Evolutionary conservation across 2,329 filamentous ascomycete genomes (phyloP).

Genomic region (Mollisia scopiformis): DNA sequence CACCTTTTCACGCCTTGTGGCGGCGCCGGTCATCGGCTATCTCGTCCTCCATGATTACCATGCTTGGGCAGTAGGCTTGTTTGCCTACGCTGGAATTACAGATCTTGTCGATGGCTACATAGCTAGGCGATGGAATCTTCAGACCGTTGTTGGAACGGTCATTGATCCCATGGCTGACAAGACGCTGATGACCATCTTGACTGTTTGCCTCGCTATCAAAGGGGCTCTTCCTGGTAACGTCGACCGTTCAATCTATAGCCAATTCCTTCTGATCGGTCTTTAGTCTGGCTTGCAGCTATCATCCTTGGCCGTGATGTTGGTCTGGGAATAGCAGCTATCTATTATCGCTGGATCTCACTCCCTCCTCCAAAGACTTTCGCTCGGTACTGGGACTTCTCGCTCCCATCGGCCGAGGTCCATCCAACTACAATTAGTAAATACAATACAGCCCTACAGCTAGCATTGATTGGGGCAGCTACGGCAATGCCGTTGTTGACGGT

Average conservation of each 20-base stretch:
- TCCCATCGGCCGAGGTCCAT: conserved; percentile 83
- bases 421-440: conserved; percentile 86
- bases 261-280: neutral
- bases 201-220: conserved; percentile 81
- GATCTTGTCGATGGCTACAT: conserved; percentile 95
- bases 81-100: conserved; percentile 88
- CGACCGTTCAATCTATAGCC: conserved; percentile 1
- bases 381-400: conserved; percentile 95
- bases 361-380: conserved; percentile 90
- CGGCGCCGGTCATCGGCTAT: conserved; percentile 86
- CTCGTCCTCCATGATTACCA: conserved; percentile 84
- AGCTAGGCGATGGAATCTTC: conserved; percentile 81
- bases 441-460: conserved; percentile 91
- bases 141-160: conserved; percentile 92
- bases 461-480: conserved; percentile 83
- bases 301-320: conserved; percentile 89
- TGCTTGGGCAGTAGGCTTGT: conserved; percentile 78
- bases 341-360: conserved; percentile 93
- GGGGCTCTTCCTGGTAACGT: conserved; percentile 75
- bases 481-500: conserved; percentile 74
- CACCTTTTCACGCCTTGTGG: conserved; percentile 81
- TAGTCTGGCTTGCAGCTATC: conserved; percentile 84
- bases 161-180: conserved; percentile 99
- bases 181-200: conserved; percentile 89
- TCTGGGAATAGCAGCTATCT: conserved; percentile 83